Evolutionary conservation across 306 rosid species (phyloP).

Genomic region (Medicago ruthenica): DNA sequence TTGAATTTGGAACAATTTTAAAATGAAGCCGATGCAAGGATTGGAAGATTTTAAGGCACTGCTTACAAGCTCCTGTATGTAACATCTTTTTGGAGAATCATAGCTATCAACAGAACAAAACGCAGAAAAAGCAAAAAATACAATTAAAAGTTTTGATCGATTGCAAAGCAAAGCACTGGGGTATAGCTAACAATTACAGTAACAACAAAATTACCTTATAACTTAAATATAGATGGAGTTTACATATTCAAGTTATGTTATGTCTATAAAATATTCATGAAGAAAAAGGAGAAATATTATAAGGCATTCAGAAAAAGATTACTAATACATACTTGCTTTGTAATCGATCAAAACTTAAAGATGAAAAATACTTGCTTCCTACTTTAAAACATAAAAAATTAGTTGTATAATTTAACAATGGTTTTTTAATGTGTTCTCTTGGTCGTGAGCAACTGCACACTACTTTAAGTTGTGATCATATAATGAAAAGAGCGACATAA

Average conservation of each 20-base stretch:
- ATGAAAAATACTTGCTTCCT: conserved; percentile 24
- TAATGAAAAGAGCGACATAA: conserved; percentile 20
- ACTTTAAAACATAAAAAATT: conserved; percentile 26
- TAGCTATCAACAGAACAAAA: conserved; percentile 12
- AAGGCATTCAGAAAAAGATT: conserved; percentile 24
- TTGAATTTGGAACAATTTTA: conserved; percentile 23
- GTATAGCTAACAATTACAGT: conserved; percentile 10
- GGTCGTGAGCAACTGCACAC: conserved; percentile 22
- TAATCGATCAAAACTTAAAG: neutral
- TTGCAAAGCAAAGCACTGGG: conserved; percentile 2
- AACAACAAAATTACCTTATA: neutral
- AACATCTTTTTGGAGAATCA: conserved; percentile 15
- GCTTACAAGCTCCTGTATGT: neutral
- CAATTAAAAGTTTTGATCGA: conserved; percentile 6
- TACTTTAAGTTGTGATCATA: conserved; percentile 8
- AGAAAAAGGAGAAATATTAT: conserved; percentile 16
- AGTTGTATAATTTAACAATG: neutral
- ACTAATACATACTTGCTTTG: neutral
- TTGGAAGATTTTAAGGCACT: conserved; percentile 4
- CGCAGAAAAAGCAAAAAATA: conserved; percentile 13
- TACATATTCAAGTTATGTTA: conserved; percentile 8
- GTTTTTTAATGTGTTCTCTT: neutral
- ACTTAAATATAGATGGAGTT: conserved; percentile 15
- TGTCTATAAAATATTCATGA: conserved; percentile 1
- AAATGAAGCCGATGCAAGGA: conserved; percentile 18